These are phyloP conservation scores for Paraphoma sp. DNA, from an alignment of 2,329 filamentous ascomycete genomes.

Conservation along the genomic window DNA sequence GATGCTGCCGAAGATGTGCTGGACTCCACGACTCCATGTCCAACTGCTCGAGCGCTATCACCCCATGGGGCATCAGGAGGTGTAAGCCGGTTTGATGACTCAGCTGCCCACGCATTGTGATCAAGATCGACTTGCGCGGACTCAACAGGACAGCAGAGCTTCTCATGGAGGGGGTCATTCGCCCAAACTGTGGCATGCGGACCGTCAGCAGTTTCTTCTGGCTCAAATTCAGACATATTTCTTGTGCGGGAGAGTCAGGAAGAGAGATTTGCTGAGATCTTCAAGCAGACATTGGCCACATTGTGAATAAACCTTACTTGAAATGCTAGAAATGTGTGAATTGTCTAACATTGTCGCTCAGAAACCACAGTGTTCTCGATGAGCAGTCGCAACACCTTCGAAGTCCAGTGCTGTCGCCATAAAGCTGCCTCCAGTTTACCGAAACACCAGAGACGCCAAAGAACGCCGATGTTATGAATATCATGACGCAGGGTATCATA, in stretches of 20 bases:
- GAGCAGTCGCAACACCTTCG: not conserved
- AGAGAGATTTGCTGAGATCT: not conserved
- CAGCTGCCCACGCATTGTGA: not conserved
- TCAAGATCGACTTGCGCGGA: not conserved
- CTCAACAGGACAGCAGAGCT: not conserved
- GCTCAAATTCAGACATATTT: not conserved
- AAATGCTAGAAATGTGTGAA: not conserved
- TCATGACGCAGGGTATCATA: conserved; percentile 32
- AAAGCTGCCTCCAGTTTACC: not conserved
- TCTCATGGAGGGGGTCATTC: not conserved
- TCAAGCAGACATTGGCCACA: not conserved
- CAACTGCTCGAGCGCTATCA: not conserved
- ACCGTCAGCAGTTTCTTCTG: not conserved
- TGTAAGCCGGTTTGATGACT: not conserved
- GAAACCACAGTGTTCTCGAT: not conserved
- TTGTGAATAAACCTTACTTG: not conserved
- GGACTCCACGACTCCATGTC: no score
- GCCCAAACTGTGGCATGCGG: not conserved
- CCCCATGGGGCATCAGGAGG: not conserved
- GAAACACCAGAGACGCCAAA: not conserved
- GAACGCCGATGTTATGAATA: conserved; percentile 22
- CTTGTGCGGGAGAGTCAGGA: no score
- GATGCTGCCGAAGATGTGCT: no score
- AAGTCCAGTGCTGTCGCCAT: no score
- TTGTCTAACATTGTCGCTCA: not conserved